Percentiles rank a stretch among this genome's conserved stretches.
These are phyloP conservation scores for Abrus pulchellus DNA, from an alignment of 306 rosid species.

Conservation along the genomic window DNA sequence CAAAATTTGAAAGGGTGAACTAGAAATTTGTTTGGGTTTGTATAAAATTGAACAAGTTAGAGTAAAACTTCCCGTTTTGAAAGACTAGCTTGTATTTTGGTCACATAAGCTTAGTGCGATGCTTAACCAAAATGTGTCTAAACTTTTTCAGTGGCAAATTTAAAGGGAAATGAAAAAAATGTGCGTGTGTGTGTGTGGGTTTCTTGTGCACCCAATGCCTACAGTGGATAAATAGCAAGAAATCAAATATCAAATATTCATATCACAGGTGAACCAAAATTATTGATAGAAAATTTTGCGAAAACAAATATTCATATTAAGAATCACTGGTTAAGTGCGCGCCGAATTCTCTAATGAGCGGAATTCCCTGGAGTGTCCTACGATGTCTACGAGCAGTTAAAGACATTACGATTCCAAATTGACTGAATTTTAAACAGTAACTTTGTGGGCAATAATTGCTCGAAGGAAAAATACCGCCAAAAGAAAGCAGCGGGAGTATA, in stretches of 20 bases:
- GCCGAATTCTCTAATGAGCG: neutral
- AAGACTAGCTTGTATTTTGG: neutral
- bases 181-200: no score
- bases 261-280: conserved; percentile 10
- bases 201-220: neutral
- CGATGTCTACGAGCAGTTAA: neutral
- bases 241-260: conserved; percentile 8
- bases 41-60: conserved; percentile 18
- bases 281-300: neutral
- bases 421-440: neutral
- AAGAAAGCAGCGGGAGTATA: conserved; percentile 10
- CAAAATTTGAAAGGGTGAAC: conserved; percentile 7
- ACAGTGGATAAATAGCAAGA: neutral
- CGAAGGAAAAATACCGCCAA: neutral
- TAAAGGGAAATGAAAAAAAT: neutral
- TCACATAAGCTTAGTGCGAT: neutral
- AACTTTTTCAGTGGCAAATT: neutral
- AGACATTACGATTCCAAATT: neutral
- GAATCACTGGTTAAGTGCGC: neutral
- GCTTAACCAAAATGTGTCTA: neutral
- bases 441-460: neutral
- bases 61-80: neutral
- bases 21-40: neutral
- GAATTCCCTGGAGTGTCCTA: neutral
- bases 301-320: conserved; percentile 17